Conservation (phyloP, 1,284 basidiomycete genomes). For the Marasmius oreades region DNA sequence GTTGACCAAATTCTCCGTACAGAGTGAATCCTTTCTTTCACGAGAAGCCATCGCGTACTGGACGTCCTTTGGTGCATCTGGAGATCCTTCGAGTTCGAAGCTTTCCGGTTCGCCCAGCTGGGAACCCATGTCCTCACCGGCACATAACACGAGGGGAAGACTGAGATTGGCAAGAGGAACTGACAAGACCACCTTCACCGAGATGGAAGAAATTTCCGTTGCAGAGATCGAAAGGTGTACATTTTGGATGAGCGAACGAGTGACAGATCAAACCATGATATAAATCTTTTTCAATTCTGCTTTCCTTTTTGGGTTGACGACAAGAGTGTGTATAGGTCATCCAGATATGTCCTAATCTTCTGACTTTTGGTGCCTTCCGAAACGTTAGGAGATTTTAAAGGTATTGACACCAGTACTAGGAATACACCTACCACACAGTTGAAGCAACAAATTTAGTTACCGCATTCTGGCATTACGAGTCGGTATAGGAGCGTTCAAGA, state of each 20-base stretch:
- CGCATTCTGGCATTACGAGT: no score
- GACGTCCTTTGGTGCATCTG: constrained; percentile 38
- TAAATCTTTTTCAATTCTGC: constrained; percentile 1
- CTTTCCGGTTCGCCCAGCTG: constrained; percentile 29
- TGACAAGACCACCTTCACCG: constrained; percentile 21
- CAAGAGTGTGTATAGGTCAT: no score
- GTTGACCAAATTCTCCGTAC: neutral
- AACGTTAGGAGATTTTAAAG: no score
- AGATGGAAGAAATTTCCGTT: constrained; percentile 28
- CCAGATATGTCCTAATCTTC: no score
- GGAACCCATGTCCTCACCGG: constrained; percentile 19
- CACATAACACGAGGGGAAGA: constrained; percentile 12
- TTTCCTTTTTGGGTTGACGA: neutral
- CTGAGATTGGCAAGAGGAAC: constrained; percentile 23
- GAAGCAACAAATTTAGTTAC: no score
- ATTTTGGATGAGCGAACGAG: constrained; percentile 38
- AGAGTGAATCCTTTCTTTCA: constrained; percentile 39
- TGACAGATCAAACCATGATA: constrained; percentile 25
- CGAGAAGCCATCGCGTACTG: constrained; percentile 41
- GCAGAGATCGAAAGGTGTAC: constrained; percentile 32
- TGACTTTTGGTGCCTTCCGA: neutral
- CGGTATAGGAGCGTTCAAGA: no score
- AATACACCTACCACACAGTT: no score
- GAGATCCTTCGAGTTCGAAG: constrained; percentile 30
- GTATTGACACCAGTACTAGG: no score